phyloP scores from a whole-genome alignment of 2,329 filamentous ascomycete species.

The Capronia americana region DNA sequence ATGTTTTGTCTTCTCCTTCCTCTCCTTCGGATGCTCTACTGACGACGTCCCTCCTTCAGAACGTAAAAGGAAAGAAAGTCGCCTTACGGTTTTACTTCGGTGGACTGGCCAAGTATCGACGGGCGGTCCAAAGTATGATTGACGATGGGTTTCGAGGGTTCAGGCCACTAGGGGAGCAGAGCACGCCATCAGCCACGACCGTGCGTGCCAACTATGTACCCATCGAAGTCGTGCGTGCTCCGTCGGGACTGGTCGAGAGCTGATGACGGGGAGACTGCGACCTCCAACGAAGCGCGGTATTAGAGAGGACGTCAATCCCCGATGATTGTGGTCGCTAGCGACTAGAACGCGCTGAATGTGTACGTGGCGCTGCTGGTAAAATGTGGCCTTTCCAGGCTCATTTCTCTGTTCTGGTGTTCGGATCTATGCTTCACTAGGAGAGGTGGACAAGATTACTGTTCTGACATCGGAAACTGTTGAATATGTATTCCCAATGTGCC shows the following conservation, averaged over 20 bases:
- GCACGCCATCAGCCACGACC: background rate
- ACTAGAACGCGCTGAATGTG: background rate
- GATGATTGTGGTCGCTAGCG: no score
- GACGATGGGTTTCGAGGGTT: slow-evolving; percentile 21
- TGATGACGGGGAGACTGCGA: background rate
- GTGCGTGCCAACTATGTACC: background rate
- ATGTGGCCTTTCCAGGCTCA: background rate
- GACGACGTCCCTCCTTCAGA: slow-evolving; percentile 38
- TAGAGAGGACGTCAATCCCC: background rate
- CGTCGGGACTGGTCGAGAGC: slow-evolving; percentile 3
- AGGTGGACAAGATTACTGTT: background rate
- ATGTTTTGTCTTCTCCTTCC: no score
- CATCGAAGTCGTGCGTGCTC: background rate
- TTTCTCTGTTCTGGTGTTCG: background rate
- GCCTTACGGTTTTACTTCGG: slow-evolving; percentile 34
- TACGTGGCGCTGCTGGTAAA: background rate
- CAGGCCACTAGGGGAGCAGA: background rate
- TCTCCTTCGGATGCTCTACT: background rate
- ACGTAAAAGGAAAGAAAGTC: slow-evolving; percentile 58
- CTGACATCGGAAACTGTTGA: background rate
- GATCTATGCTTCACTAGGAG: background rate
- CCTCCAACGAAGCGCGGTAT: background rate
- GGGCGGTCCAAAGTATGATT: slow-evolving; percentile 18
- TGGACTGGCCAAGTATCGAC: slow-evolving; percentile 24
- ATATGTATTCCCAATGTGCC: background rate